Base-by-base conservation (phyloP, 306 rosid species). In the Prunus davidiana region DNA sequence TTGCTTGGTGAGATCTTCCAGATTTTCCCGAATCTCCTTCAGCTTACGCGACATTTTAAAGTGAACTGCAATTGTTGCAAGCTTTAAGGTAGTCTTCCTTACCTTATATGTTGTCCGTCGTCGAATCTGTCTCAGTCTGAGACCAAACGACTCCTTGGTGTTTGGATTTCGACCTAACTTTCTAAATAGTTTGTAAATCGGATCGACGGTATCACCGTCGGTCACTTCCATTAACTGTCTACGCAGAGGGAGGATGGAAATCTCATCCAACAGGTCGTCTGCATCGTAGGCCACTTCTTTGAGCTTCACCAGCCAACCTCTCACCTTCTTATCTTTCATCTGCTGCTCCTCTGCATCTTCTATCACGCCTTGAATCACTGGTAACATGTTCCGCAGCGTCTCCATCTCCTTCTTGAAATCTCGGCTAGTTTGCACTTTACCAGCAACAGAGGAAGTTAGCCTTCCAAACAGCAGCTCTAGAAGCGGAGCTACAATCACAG, bases 261-360 rank as follows among this genome's bases (percentile, higher is more conserved):
- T 34, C 71, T 80, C 83, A 22, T 80, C 71, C 12, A 80, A 61
- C 76, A 74, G 52, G 6, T 80, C 76, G 8, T 80, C 71, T 4
- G 51, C 7, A 27, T 80, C 83, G 12, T 18, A 25, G 25, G 79
- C 64, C 0, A 34, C 25, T 16, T 25, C 66, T 62, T 51, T 80
- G n/a, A 60, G 83, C 66, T 80, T 69, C 6, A 5, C 34, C 25
- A 80, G 55, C 83, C 76, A 74, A 2, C 19, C 5, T 19, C 72
- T 67, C 41, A 60, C 30, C 20, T 63, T 38, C 5, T 51, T 60
- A 10, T 80, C 52, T 49, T 32, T 74, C 12, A 45, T 46, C 47
- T 80, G 71, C 66, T 38, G 70, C 28, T 18, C 71, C 25, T 80
- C 83, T 28, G 83, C 83, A n/a, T 74, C 75, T 60, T 60, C 76